Percentiles rank a stretch among this genome's conserved stretches.
Evolutionary conservation across 1,139 yeast species (phyloP).

Genomic region (Yamadazyma triangularis): DNA sequence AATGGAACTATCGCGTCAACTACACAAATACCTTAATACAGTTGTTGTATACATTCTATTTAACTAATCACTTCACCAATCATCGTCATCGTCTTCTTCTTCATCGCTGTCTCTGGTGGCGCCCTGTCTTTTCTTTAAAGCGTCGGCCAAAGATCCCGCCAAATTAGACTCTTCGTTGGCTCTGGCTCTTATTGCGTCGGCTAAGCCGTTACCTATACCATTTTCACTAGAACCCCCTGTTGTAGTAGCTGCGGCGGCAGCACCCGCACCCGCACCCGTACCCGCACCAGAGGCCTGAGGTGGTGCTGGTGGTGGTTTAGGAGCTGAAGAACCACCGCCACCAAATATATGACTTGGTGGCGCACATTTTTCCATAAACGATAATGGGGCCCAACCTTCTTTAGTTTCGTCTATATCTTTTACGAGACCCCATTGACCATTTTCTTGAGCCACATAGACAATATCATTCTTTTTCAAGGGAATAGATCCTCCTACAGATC

Average conservation of each 20-base stretch:
- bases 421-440: slow-evolving; percentile 89
- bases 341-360: slow-evolving; percentile 33
- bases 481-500: slow-evolving; percentile 76
- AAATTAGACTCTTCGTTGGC: slow-evolving; percentile 59
- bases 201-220: slow-evolving; percentile 54
- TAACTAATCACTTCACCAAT: too few relatives aligned
- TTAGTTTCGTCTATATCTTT: slow-evolving; percentile 66
- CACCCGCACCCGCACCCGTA: too few relatives aligned
- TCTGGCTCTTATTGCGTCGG: slow-evolving; percentile 69
- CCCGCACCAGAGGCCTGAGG: slow-evolving; percentile 14
- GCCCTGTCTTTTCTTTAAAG: slow-evolving; percentile 70
- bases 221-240: too few relatives aligned
- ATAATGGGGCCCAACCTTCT: slow-evolving; percentile 98
- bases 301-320: slow-evolving; percentile 23
- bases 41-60: too few relatives aligned
- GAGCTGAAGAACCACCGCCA: slow-evolving; percentile 26
- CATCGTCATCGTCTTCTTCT: slow-evolving; percentile 75
- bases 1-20: too few relatives aligned
- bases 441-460: slow-evolving; percentile 66
- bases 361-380: slow-evolving; percentile 69
- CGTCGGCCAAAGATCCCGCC: slow-evolving; percentile 88
- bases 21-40: too few relatives aligned
- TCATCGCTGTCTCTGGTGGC: slow-evolving; percentile 71
- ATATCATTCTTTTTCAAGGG: slow-evolving; percentile 74
- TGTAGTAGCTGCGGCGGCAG: slow-evolving; percentile 9